Evolutionary conservation across 2,329 filamentous ascomycete genomes (phyloP), one percentile per base, ranked within the genome.

Genomic region (Ceratocystiopsis sp.): DNA sequence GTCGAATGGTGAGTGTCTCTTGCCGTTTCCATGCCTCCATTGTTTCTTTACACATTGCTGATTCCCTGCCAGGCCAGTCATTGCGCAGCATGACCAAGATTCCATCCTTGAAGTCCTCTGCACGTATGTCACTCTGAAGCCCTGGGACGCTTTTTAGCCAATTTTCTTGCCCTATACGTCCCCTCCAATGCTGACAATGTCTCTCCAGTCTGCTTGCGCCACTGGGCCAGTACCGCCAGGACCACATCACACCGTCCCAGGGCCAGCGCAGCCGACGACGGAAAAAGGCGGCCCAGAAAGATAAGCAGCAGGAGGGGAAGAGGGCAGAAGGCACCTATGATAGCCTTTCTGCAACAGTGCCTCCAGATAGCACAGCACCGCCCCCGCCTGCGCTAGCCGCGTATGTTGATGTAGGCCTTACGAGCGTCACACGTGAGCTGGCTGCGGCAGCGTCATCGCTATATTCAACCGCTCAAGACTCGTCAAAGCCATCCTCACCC

Each of bases 71-170:
- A 84, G 80, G 78, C 80, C 80, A 9, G 57, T 66, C 37, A 66
- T 81, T 37, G 62, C 65, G 2, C 54, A 60, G 16, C 62, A 73
- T 40, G 66, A 81, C 42, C 76, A 82, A 56, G 69, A 78, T 42
- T 65, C 67, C 4, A 78, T 83, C 35, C 55, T 83, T 11, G 76
- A 82, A 48, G 62, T 84, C 40, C 63, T 83, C 6, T 80, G 73
- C 69, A 70, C 65, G 79, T 82, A 66, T 52, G 62, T 51, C 3
- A 5, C 19, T 6, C 9, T 17, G 18, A n/a, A n/a, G n/a, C n/a
- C n/a, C n/a, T n/a, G n/a, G n/a, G n/a, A n/a, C n/a, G 40, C 14
- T 21, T 12, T 10, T 9, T 4, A 16, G n/a, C 15, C 15, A 16
- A 12, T 40, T 14, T 18, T 36, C 11, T 2, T 33, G 9, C 25